A percentile compares a stretch with the other conserved stretches of the same genome.
phyloP scores from a whole-genome alignment of 2,329 filamentous ascomycete species.

The Apiospora saccharicola region DNA sequence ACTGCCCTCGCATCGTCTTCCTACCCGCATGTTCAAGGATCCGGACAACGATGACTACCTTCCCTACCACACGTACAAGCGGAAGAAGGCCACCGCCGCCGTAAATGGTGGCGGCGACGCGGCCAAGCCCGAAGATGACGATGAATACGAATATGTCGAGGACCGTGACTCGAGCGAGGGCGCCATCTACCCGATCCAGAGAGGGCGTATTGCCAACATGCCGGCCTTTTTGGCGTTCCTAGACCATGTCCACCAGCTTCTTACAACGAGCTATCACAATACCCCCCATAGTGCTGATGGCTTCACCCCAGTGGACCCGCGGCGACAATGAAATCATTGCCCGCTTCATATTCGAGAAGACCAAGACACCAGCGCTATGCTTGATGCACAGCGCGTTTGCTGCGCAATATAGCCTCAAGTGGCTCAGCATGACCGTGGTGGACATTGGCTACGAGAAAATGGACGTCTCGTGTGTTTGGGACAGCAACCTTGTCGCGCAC shows the following conservation, averaged over 20 bases:
- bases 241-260: constrained; percentile 86
- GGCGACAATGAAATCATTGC: constrained; percentile 87
- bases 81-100: constrained; percentile 53
- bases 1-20: constrained; percentile 83
- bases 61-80: constrained; percentile 79
- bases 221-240: constrained; percentile 91
- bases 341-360: constrained; percentile 96
- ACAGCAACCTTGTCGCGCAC: constrained; percentile 77
- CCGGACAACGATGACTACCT: constrained; percentile 76
- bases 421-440: constrained; percentile 81
- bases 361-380: constrained; percentile 90
- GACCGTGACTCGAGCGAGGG: constrained; percentile 88
- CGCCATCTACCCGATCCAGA: constrained; percentile 78
- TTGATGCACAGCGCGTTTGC: constrained; percentile 90
- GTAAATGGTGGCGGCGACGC: constrained; percentile 36
- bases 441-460: constrained; percentile 94
- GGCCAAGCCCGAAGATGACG: constrained; percentile 56
- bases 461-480: constrained; percentile 88
- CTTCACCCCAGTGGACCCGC: constrained; percentile 88
- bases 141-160: constrained; percentile 80
- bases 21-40: constrained; percentile 94
- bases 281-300: constrained; percentile 92
- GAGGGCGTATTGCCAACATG: constrained; percentile 89
- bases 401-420: constrained; percentile 81
- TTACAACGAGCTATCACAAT: constrained; percentile 94